Evolutionary conservation across 495 filamentous ascomycete species (phyloP).

Genomic region (Aspergillus bertholletiae): DNA sequence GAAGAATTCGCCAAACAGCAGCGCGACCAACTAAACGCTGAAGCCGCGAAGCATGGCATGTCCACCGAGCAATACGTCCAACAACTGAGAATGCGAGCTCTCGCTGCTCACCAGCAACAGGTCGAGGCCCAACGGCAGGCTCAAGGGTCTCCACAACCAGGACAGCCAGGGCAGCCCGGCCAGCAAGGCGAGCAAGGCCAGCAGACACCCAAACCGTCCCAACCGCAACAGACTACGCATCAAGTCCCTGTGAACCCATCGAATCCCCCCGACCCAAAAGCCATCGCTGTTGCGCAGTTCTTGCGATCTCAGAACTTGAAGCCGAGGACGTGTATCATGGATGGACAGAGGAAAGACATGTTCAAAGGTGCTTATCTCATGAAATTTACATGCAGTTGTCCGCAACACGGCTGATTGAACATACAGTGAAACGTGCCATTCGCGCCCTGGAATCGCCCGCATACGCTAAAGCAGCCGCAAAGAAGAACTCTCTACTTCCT

Average conservation of each 20-base stretch:
- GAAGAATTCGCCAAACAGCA: slow-evolving; percentile 66
- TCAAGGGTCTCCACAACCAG: slow-evolving; percentile 43
- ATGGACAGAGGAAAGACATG: slow-evolving; percentile 97
- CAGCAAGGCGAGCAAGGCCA: slow-evolving; percentile 14
- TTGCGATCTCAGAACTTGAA: slow-evolving; percentile 83
- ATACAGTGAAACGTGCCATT: slow-evolving; percentile 92
- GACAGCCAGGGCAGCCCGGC: slow-evolving; percentile 37
- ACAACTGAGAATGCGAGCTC: slow-evolving; percentile 60
- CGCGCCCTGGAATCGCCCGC: slow-evolving; percentile 85
- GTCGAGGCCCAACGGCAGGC: slow-evolving; percentile 44
- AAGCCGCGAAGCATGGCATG: slow-evolving; percentile 62
- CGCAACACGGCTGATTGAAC: not conserved
- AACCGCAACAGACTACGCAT: slow-evolving; percentile 38
- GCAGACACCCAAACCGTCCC: slow-evolving; percentile 24
- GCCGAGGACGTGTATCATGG: slow-evolving; percentile 84
- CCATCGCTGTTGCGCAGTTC: slow-evolving; percentile 86
- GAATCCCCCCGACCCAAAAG: slow-evolving; percentile 76
- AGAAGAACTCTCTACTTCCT: slow-evolving; percentile 86
- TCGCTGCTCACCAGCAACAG: slow-evolving; percentile 48
- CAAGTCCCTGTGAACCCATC: slow-evolving; percentile 60
- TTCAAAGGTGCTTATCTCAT: slow-evolving; percentile 67
- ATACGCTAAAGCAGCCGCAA: slow-evolving; percentile 74
- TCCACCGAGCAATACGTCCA: slow-evolving; percentile 61
- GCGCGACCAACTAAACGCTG: slow-evolving; percentile 52
- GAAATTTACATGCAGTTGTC: not conserved